Conservation (phyloP, 2,329 filamentous ascomycete species). For the Capronia americana region DNA sequence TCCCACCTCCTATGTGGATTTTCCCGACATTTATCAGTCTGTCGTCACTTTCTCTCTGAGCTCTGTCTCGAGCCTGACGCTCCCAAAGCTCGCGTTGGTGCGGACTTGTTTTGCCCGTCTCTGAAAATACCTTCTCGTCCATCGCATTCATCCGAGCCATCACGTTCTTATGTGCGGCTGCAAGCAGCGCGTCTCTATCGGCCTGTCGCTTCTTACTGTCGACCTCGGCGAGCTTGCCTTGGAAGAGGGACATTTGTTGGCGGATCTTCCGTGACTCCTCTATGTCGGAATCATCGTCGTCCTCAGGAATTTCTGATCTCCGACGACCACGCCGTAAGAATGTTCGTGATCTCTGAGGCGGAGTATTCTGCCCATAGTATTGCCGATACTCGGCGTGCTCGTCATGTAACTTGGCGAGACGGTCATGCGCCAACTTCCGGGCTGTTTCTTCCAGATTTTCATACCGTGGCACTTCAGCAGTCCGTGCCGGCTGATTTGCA, state of each 20-base stretch:
- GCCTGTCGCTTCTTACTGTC: slow-evolving; percentile 75
- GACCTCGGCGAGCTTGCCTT: slow-evolving; percentile 69
- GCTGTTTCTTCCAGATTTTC: slow-evolving; percentile 80
- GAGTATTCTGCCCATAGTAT: slow-evolving; percentile 72
- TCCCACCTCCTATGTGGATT: slow-evolving; percentile 78
- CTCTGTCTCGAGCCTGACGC: slow-evolving; percentile 72
- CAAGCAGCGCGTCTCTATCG: slow-evolving; percentile 77
- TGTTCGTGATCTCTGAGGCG: slow-evolving; percentile 57
- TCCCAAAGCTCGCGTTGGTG: slow-evolving; percentile 79
- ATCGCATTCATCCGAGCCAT: slow-evolving; percentile 76
- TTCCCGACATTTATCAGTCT: slow-evolving; percentile 64
- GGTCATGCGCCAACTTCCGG: slow-evolving; percentile 82
- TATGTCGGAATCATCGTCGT: slow-evolving; percentile 68
- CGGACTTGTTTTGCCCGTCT: slow-evolving; percentile 74
- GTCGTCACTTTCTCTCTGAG: slow-evolving; percentile 67
- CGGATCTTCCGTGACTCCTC: slow-evolving; percentile 75
- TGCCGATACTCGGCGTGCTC: slow-evolving; percentile 73
- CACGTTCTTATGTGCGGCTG: slow-evolving; percentile 85
- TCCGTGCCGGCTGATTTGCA: slow-evolving; percentile 26
- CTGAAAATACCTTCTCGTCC: slow-evolving; percentile 77
- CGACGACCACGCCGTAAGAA: slow-evolving; percentile 64
- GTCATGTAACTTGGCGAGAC: slow-evolving; percentile 78
- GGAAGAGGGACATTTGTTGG: slow-evolving; percentile 79
- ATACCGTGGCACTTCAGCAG: slow-evolving; percentile 36
- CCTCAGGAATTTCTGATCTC: slow-evolving; percentile 61